phyloP scores from a whole-genome alignment of 805 yeast species.

The Schizosaccharomyces cryophilus region DNA sequence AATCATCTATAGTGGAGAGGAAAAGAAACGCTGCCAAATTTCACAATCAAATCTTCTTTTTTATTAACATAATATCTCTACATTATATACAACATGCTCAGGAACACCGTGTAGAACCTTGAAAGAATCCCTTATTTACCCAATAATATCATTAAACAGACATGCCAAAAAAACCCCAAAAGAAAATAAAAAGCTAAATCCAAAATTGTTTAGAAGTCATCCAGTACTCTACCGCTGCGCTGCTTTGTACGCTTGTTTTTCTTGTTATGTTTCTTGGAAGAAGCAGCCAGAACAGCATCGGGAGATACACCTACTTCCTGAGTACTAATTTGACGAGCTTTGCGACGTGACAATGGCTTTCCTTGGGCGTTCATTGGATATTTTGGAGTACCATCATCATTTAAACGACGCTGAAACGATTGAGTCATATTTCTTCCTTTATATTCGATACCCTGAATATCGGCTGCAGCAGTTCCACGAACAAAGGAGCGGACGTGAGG shows the following conservation, averaged over 20 bases:
- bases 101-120: too few species aligned
- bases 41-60: too few species aligned
- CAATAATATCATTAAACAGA: background rate
- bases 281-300: background rate
- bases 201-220: background rate
- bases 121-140: too few species aligned
- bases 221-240: conserved; percentile 6
- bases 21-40: too few species aligned
- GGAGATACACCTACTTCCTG: conserved; percentile 1
- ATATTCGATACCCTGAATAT: background rate
- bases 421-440: background rate
- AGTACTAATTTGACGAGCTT: background rate
- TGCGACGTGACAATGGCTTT: background rate
- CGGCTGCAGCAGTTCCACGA: background rate
- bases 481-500: background rate
- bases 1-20: too few species aligned
- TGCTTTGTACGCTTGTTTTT: conserved; percentile 38
- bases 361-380: background rate
- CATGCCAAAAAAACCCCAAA: background rate
- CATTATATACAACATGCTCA: background rate
- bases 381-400: background rate
- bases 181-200: background rate
- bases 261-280: conserved; percentile 36
- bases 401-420: background rate
- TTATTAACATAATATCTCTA: background rate